Conservation (phyloP, 148 eudicot species). For the Vaccinium vitisidaea region DNA sequence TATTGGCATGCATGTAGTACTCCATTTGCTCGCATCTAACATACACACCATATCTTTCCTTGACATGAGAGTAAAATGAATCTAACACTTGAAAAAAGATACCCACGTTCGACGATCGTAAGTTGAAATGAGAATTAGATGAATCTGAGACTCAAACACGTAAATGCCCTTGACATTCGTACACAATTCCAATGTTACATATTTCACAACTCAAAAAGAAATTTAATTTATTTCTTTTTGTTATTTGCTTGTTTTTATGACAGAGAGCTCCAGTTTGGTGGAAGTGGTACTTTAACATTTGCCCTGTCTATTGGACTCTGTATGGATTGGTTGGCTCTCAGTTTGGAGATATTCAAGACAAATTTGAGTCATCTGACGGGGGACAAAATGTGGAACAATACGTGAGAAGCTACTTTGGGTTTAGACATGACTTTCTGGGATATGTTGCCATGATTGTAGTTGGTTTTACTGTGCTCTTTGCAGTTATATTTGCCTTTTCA, state of each 20-base stretch:
- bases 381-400: constrained; percentile 33
- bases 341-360: constrained; percentile 27
- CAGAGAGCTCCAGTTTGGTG: constrained; percentile 56
- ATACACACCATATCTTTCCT: not conserved
- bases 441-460: constrained; percentile 41
- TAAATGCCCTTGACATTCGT: not conserved
- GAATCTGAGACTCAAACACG: not conserved
- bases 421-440: constrained; percentile 55
- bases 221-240: not conserved
- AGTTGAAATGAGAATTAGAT: not conserved
- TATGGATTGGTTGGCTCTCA: constrained; percentile 44
- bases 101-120: not conserved
- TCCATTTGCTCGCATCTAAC: not conserved
- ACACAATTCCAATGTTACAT: not conserved
- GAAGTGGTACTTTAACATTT: constrained; percentile 44
- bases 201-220: not conserved
- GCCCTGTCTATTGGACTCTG: constrained; percentile 34
- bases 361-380: not conserved
- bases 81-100: not conserved
- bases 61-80: not conserved
- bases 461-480: constrained; percentile 45
- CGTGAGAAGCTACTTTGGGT: constrained; percentile 47
- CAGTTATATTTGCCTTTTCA: constrained; percentile 54
- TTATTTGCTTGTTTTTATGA: not conserved
- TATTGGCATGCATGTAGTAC: not conserved